Percentiles rank a stretch among this genome's conserved stretches.
Evolutionary conservation across 768 basidiomycete genomes (phyloP).

Genomic region (Termitomyces sp.): DNA sequence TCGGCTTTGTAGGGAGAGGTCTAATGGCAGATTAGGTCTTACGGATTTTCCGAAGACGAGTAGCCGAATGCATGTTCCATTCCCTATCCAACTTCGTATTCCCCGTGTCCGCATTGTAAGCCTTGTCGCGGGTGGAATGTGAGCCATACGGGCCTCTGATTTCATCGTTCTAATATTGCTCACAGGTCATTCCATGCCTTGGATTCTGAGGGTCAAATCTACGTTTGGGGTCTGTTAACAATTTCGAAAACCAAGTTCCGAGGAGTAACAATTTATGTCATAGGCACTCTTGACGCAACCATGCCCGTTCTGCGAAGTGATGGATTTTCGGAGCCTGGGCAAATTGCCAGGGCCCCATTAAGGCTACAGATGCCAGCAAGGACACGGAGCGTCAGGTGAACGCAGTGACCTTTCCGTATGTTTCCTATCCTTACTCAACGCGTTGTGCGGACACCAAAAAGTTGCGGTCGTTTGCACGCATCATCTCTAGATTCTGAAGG

Average conservation of each 20-base stretch:
- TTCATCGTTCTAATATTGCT: neutral
- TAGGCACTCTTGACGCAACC: slow-evolving; percentile 61
- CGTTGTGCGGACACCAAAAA: slow-evolving; percentile 23
- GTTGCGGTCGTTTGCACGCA: slow-evolving; percentile 77
- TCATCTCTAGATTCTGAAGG: slow-evolving; percentile 56
- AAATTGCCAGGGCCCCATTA: slow-evolving; percentile 49
- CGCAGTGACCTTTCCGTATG: neutral
- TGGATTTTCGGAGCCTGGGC: slow-evolving; percentile 54
- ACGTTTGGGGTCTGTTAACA: slow-evolving; percentile 70
- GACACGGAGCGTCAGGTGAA: slow-evolving; percentile 65
- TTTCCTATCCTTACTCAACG: neutral
- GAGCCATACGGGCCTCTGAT: slow-evolving; percentile 20
- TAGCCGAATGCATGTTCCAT: slow-evolving; percentile 43
- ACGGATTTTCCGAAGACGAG: slow-evolving; percentile 28
- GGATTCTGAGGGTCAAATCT: slow-evolving; percentile 67
- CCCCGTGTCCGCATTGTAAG: slow-evolving; percentile 63
- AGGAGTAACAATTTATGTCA: slow-evolving; percentile 3
- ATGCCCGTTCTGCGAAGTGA: slow-evolving; percentile 37
- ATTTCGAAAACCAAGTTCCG: neutral
- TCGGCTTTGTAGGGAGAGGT: slow-evolving; percentile 43
- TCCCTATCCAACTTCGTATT: slow-evolving; percentile 60
- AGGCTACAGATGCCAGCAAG: slow-evolving; percentile 55
- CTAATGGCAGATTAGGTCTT: slow-evolving; percentile 64
- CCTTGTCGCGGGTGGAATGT: slow-evolving; percentile 83
- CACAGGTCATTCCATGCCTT: slow-evolving; percentile 84